Base-by-base conservation (phyloP, 805 yeast species). In the Diddensiella transvaalensis region DNA sequence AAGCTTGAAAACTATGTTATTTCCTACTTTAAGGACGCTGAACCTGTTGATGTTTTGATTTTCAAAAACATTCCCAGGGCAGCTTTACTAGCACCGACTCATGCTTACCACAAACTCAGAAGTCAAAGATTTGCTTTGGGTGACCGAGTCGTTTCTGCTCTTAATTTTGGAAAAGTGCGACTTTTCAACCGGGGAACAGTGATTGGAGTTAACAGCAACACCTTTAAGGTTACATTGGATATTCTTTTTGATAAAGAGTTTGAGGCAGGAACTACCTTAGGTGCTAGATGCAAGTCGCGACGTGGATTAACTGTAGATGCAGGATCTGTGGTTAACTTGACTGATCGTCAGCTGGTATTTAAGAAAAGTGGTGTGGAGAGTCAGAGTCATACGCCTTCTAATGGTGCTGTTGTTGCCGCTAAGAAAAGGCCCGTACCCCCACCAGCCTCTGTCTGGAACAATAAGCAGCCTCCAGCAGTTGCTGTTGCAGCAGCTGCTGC, bases 181-280 rank as follows among this genome's bases (percentile, higher is more conserved):
- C 68, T 83, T 48, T 88, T 85, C 62, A 76, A 87, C 22, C 85
- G 85, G 60, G 99, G 99, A 64, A 89, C 96, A 0, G 95, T 93
- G 47, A 84, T 87, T 43, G 72, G 79, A 36, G 87, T 87, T 37
- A 75, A 79, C 30, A 78, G 82, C 56, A 74, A 79, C 30, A 78
- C 79, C 6, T 60, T 69, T n/a, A 67, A 62, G 44, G 64, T 77
- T 8, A 77, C 83, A 0, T 71, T 93, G 48, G 88, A 85, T 54
- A 82, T 93, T 44, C 66, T 93, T 32, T 93, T 91, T 73, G 99
- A 93, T 61, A 68, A 76, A 48, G 86, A 90, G 36, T 73, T 91
- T 48, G 73, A 89, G 44, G 85, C 93, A 41, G 98, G 97, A 58
- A 83, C 81, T 62, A 80, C 76, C 22, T 74, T 93, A 69, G 86